Evolutionary conservation across 345 rosid genomes (phyloP).

Genomic region (Hibiscus tridactylites): DNA sequence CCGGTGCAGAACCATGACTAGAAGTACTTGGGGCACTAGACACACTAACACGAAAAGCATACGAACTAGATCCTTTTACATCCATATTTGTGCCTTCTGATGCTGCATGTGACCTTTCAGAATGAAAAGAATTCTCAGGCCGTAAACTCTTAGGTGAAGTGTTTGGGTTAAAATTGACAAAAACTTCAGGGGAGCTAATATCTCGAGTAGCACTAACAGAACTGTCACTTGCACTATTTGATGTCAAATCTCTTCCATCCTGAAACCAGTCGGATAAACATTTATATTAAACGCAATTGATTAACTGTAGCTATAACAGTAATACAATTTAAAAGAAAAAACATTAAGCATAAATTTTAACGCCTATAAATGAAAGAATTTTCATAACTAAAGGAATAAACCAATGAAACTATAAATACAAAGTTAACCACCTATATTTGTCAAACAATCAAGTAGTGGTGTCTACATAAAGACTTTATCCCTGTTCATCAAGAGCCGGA

Average conservation of each 20-base stretch:
- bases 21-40: slow-evolving; percentile 94
- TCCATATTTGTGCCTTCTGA: slow-evolving; percentile 75
- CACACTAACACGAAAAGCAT: slow-evolving; percentile 90
- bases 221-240: slow-evolving; percentile 79
- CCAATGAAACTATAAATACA: not conserved
- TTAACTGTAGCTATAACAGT: not conserved
- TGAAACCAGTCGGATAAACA: slow-evolving; percentile 31
- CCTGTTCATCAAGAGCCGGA: not conserved
- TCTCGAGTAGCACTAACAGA: slow-evolving; percentile 65
- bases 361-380: not conserved
- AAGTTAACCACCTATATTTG: not conserved
- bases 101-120: slow-evolving; percentile 87
- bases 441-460: not conserved
- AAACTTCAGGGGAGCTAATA: slow-evolving; percentile 57
- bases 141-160: slow-evolving; percentile 48
- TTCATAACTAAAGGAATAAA: not conserved
- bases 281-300: not conserved
- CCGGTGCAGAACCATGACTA: slow-evolving; percentile 96
- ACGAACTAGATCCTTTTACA: slow-evolving; percentile 75
- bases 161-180: slow-evolving; percentile 40
- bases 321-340: not conserved
- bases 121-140: slow-evolving; percentile 51
- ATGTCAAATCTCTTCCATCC: slow-evolving; percentile 86
- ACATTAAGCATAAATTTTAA: not conserved
- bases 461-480: not conserved